Evolutionary conservation across 2,329 filamentous ascomycete species (phyloP), one percentile per base, ranked within the genome.

Genomic region (Phialophora verrucosa): DNA sequence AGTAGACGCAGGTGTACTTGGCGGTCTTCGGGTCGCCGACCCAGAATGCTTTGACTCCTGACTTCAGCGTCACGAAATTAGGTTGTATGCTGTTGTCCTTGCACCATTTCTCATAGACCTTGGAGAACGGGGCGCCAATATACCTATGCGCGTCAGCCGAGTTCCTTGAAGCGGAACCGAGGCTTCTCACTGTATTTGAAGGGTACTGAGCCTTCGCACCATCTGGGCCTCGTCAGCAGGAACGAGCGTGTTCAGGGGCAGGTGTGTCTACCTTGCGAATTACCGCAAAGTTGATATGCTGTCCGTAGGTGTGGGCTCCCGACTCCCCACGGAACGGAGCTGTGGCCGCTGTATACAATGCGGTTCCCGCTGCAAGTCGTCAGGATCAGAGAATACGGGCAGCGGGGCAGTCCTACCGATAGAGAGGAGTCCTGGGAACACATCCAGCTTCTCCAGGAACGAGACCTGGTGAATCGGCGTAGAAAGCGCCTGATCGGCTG

Each of bases 311-410:
- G 57, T 72, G 76, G 20, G 78, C 74, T 44, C 78, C 78, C 32
- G 65, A 71, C 20, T 76, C 70, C 4, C 79, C 78, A 17, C 80
- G 78, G 62, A 81, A 80, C 0, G 76, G 64, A 14, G 76, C 78
- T 4, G 77, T 75, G 31, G 78, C 67, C 25, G 77, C 73, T 20
- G 70, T 49, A 12, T 67, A 70, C 5, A 66, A 14, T 7, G 53
- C 64, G n/a, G 66, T 61, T 14, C 62, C 59, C 8, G 66, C 69
- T 70, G 31, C 29, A 3, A 38, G 6, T 20, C 11, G 12, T 31
- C 47, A 25, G 47, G n/a, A 29, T 42, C 14, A 12, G 20, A 5
- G 35, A 3, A 53, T 14, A 10, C 17, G 23, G 4, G 29, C 31
- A 31, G 12, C 17, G 23, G 20, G 35, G 29, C 20, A 20, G 42